Evolutionary conservation across 169 alveolate genomes (phyloP).

Genomic region (Babesia bovis): DNA sequence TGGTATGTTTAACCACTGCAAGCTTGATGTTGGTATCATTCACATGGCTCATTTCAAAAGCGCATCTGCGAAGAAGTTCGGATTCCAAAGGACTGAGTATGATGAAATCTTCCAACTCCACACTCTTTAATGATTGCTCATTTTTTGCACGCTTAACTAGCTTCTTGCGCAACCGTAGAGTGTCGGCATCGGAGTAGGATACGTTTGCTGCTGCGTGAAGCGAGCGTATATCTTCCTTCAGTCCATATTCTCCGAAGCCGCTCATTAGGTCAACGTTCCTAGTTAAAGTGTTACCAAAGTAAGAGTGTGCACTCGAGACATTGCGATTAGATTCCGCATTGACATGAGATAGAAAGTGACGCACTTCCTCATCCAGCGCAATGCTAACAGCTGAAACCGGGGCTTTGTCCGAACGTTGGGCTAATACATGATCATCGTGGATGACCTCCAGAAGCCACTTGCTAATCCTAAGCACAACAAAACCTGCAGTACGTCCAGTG

Average conservation of each 20-base stretch:
- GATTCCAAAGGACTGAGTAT: conserved; percentile 23
- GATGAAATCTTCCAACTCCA: conserved; percentile 34
- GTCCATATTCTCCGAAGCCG: conserved; percentile 23
- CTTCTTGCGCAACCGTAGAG: conserved; percentile 4
- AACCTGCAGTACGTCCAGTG: conserved; percentile 28
- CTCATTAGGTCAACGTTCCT: conserved; percentile 27
- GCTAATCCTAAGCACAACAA: conserved; percentile 6
- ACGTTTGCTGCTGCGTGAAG: conserved; percentile 3
- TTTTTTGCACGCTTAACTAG: background rate
- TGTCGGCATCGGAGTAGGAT: background rate
- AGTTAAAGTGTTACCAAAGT: background rate
- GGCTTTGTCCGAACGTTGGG: conserved; percentile 6
- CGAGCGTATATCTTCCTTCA: conserved; percentile 48
- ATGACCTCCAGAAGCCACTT: conserved; percentile 29
- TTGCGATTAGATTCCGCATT: conserved; percentile 1
- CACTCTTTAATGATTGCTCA: conserved; percentile 11
- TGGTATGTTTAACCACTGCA: conserved; percentile 16
- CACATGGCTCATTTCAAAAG: conserved; percentile 41
- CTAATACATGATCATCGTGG: background rate
- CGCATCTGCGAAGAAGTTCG: conserved; percentile 41
- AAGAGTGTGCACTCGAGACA: background rate
- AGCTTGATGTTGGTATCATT: conserved; percentile 22
- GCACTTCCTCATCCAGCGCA: conserved; percentile 41
- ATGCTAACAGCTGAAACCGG: conserved; percentile 6
- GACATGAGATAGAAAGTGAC: conserved; percentile 38